A percentile compares a stretch with the other conserved stretches of the same genome.
phyloP scores from a whole-genome alignment of 2,329 filamentous ascomycete species.

The Alternaria atra region DNA sequence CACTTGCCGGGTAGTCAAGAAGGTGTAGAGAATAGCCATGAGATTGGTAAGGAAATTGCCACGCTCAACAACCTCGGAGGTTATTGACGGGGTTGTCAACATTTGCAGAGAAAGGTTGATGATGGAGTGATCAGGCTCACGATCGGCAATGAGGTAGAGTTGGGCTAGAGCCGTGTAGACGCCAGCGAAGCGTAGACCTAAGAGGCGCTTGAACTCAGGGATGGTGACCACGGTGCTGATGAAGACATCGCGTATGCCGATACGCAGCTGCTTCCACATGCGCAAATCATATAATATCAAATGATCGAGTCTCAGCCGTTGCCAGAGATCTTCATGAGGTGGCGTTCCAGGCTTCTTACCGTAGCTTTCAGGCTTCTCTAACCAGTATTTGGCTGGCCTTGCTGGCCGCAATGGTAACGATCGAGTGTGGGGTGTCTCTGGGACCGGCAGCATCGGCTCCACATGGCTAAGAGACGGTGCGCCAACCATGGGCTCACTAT shows the following conservation, averaged over 20 bases:
- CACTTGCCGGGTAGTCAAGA: slow-evolving; percentile 93
- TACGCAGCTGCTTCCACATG: slow-evolving; percentile 95
- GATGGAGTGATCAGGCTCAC: slow-evolving; percentile 97
- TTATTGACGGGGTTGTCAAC: slow-evolving; percentile 95
- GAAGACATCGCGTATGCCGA: slow-evolving; percentile 89
- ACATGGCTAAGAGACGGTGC: slow-evolving; percentile 70
- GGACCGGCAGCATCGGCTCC: slow-evolving; percentile 76
- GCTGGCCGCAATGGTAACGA: slow-evolving; percentile 60
- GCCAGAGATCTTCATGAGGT: slow-evolving; percentile 85
- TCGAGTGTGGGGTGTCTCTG: slow-evolving; percentile 73
- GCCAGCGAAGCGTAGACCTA: slow-evolving; percentile 92
- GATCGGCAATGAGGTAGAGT: slow-evolving; percentile 92
- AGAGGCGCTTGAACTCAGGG: slow-evolving; percentile 92
- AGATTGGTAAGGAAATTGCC: slow-evolving; percentile 96
- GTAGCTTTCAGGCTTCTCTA: slow-evolving; percentile 78
- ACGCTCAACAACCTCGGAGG: slow-evolving; percentile 90
- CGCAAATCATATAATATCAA: slow-evolving; percentile 92
- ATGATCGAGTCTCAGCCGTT: slow-evolving; percentile 90
- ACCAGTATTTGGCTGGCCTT: slow-evolving; percentile 83
- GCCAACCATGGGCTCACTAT: slow-evolving; percentile 68
- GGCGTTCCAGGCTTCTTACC: slow-evolving; percentile 69
- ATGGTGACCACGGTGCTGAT: slow-evolving; percentile 96
- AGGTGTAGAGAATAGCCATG: slow-evolving; percentile 96
- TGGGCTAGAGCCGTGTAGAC: slow-evolving; percentile 94
- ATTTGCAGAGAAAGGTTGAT: slow-evolving; percentile 98